These are phyloP conservation scores for Sicyos edulis DNA, from an alignment of 306 rosid genomes.

Conservation along the genomic window DNA sequence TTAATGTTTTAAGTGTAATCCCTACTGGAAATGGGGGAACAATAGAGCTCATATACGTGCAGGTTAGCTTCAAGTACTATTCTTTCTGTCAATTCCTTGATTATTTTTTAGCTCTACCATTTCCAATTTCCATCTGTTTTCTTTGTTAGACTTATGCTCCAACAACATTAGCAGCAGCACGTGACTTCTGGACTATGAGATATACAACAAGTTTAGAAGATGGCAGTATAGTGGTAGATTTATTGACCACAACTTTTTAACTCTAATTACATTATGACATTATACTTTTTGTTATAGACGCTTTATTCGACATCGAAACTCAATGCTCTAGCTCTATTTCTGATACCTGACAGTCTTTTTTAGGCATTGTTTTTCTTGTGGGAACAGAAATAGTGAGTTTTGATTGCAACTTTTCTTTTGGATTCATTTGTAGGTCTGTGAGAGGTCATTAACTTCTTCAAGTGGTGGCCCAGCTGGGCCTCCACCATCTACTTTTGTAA, in stretches of 20 bases:
- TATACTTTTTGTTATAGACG: not conserved
- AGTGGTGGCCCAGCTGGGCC: slow-evolving; percentile 92
- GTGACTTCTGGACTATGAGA: slow-evolving; percentile 92
- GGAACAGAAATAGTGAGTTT: not conserved
- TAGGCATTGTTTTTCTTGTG: not conserved
- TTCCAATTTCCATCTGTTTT: not conserved
- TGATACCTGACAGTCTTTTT: not conserved
- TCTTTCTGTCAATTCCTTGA: not conserved
- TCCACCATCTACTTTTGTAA: slow-evolving; percentile 56
- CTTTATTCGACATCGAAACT: not conserved
- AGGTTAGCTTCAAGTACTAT: slow-evolving; percentile 34
- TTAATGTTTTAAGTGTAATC: slow-evolving; percentile 64
- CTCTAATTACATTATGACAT: not conserved
- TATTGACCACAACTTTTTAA: not conserved
- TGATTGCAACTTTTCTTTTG: slow-evolving; percentile 3
- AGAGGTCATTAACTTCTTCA: slow-evolving; percentile 77
- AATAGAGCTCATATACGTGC: slow-evolving; percentile 87
- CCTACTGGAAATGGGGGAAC: slow-evolving; percentile 89
- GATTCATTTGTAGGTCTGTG: slow-evolving; percentile 57
- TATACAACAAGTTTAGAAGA: slow-evolving; percentile 83
- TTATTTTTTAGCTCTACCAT: not conserved
- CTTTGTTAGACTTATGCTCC: slow-evolving; percentile 77
- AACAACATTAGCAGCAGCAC: slow-evolving; percentile 91
- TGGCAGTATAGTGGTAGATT: slow-evolving; percentile 91
- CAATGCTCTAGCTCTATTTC: not conserved